Conservation (phyloP, 1,139 yeast species). For the Yamadazyma taylorii region DNA sequence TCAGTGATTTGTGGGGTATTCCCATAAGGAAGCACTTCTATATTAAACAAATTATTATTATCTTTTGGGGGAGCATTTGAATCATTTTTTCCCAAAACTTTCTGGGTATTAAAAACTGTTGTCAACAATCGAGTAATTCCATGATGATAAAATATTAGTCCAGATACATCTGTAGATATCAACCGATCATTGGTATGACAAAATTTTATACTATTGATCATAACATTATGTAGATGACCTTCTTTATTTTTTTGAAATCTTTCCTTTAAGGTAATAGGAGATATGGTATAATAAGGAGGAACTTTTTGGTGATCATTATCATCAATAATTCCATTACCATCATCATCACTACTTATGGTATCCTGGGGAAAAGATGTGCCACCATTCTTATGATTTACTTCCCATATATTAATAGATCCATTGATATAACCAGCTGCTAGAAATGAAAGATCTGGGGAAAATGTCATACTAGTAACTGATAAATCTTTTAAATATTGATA, state of each 20-base stretch:
- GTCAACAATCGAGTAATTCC: slow-evolving; percentile 57
- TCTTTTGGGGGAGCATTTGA: slow-evolving; percentile 18
- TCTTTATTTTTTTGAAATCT: slow-evolving; percentile 31
- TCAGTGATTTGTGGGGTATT: slow-evolving; percentile 52
- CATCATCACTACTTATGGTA: background rate
- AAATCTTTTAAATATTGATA: slow-evolving; percentile 14
- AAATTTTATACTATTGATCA: slow-evolving; percentile 49
- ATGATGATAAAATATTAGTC: slow-evolving; percentile 60
- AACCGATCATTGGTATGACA: slow-evolving; percentile 59
- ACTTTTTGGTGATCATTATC: slow-evolving; percentile 2
- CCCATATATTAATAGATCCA: slow-evolving; percentile 35
- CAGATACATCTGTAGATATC: slow-evolving; percentile 59
- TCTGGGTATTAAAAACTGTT: slow-evolving; percentile 46
- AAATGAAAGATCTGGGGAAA: slow-evolving; percentile 34
- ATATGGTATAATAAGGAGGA: slow-evolving; percentile 25
- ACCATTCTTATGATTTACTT: slow-evolving; percentile 16
- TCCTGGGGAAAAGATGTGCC: too few relatives aligned
- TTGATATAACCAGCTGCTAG: slow-evolving; percentile 35
- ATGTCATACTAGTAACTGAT: slow-evolving; percentile 44
- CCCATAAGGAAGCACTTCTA: slow-evolving; percentile 56
- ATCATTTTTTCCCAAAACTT: slow-evolving; percentile 53
- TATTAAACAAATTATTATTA: slow-evolving; percentile 23
- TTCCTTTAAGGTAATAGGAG: slow-evolving; percentile 29
- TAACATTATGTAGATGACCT: slow-evolving; percentile 53
- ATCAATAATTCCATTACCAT: too few relatives aligned